These are phyloP conservation scores for Fonsecaea nubica DNA, from an alignment of 2,329 filamentous ascomycete genomes.

Conservation along the genomic window DNA sequence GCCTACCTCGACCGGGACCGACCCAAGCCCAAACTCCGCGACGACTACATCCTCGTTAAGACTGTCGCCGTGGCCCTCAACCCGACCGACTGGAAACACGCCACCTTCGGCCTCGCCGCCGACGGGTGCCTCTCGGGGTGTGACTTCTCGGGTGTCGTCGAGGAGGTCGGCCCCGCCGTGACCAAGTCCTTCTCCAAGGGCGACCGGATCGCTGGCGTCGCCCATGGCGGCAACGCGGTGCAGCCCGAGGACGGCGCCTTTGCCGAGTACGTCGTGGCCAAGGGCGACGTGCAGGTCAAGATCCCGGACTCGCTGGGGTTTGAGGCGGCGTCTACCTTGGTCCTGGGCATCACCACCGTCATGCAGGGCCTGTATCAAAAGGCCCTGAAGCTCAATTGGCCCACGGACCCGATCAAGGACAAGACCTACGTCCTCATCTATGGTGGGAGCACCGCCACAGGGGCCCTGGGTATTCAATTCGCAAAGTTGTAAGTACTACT, in stretches of 20 bases:
- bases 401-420: conserved; percentile 34
- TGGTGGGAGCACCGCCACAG: conserved; percentile 54
- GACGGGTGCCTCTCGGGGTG: conserved; percentile 50
- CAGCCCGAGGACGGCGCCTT: conserved; percentile 46
- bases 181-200: conserved; percentile 42
- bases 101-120: conserved; percentile 42
- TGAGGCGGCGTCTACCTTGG: conserved; percentile 44
- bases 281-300: conserved; percentile 43
- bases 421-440: conserved; percentile 50
- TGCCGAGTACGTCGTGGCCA: conserved; percentile 45
- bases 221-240: conserved; percentile 45
- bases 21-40: conserved; percentile 32
- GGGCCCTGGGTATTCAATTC: conserved; percentile 52
- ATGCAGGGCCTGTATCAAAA: conserved; percentile 36
- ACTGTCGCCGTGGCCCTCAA: conserved; percentile 46
- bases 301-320: conserved; percentile 45
- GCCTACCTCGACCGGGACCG: conserved; percentile 43
- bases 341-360: conserved; percentile 41
- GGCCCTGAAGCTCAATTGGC: conserved; percentile 39
- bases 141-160: conserved; percentile 46
- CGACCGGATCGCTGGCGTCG: conserved; percentile 48
- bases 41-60: conserved; percentile 54
- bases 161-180: conserved; percentile 36
- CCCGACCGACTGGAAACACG: conserved; percentile 64
- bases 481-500: conserved; percentile 43